Evolutionary conservation across 164 flowering plant genomes (phyloP).

Genomic region (Euptelea pleiosperma): DNA sequence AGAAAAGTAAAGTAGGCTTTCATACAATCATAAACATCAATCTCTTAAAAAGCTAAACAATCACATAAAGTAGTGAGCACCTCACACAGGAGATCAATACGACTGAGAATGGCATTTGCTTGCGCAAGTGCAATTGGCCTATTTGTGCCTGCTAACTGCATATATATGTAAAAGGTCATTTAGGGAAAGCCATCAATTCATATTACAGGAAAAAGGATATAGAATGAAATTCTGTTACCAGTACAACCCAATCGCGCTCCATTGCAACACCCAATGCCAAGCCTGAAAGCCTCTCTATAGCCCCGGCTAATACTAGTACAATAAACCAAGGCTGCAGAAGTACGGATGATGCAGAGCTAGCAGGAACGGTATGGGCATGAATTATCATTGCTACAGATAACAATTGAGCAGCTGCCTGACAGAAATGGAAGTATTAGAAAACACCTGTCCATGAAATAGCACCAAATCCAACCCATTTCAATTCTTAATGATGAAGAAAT

Average conservation of each 20-base stretch:
- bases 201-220: not conserved
- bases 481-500: not conserved
- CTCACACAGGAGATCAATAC: constrained; percentile 95
- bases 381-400: constrained; percentile 88
- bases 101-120: constrained; percentile 88
- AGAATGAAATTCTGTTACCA: constrained; percentile 41
- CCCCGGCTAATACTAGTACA: constrained; percentile 74
- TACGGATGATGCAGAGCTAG: constrained; percentile 46
- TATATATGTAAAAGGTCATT: not conserved
- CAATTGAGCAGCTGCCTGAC: constrained; percentile 90
- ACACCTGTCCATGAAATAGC: not conserved
- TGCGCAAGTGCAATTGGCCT: constrained; percentile 90
- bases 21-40: not conserved
- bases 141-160: constrained; percentile 87
- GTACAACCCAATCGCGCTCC: constrained; percentile 99
- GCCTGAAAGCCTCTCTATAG: constrained; percentile 85
- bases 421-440: constrained; percentile 17
- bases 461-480: not conserved
- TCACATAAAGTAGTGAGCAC: constrained; percentile 26
- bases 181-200: not conserved
- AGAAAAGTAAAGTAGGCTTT: not conserved
- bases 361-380: constrained; percentile 52
- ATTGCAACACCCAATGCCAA: constrained; percentile 85
- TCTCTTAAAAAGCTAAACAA: constrained; percentile 1
- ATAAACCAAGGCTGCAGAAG: constrained; percentile 88